Percentiles rank a stretch among this genome's conserved stretches.
Conservation (phyloP, 2,329 filamentous ascomycete genomes). For the Coniochaeta ligniaria region DNA sequence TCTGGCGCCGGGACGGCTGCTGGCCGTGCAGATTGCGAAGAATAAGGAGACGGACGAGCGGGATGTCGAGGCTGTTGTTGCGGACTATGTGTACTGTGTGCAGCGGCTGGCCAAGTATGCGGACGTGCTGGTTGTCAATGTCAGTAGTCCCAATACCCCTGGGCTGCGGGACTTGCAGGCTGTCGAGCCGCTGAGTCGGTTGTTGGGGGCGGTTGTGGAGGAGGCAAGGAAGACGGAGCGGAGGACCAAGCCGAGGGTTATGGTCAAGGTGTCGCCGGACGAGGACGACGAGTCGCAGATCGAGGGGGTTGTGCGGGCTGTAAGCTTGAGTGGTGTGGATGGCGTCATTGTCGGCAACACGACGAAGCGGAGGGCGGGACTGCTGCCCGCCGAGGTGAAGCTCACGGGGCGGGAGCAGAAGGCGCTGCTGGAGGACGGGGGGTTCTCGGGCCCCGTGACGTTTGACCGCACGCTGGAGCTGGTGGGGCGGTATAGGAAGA, state of each 20-base stretch:
- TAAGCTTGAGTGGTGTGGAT: constrained; percentile 79
- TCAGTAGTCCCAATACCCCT: constrained; percentile 93
- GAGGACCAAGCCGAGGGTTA: constrained; percentile 70
- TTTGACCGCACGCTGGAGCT: constrained; percentile 73
- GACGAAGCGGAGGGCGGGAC: constrained; percentile 70
- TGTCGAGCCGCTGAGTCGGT: constrained; percentile 70
- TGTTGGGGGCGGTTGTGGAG: constrained; percentile 75
- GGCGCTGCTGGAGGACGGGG: constrained; percentile 69
- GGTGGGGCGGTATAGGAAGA: constrained; percentile 69
- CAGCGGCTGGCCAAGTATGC: constrained; percentile 77
- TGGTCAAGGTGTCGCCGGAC: constrained; percentile 98
- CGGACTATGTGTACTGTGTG: constrained; percentile 86
- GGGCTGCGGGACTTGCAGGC: constrained; percentile 84
- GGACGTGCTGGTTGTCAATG: constrained; percentile 95
- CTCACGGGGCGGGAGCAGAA: constrained; percentile 60
- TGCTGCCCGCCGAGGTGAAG: constrained; percentile 59
- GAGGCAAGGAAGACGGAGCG: constrained; percentile 65
- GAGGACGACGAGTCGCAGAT: constrained; percentile 83
- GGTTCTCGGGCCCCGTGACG: constrained; percentile 85
- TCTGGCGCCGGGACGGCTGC: constrained; percentile 64
- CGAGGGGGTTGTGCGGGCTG: constrained; percentile 78
- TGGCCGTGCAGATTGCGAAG: constrained; percentile 93
- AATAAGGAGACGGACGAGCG: constrained; percentile 86
- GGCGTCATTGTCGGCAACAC: constrained; percentile 97
- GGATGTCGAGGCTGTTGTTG: constrained; percentile 73